A percentile compares a stretch with the other conserved stretches of the same genome.
Evolutionary conservation across 164 flowering plant species (phyloP).

Genomic region (Tinospora cordifolia): DNA sequence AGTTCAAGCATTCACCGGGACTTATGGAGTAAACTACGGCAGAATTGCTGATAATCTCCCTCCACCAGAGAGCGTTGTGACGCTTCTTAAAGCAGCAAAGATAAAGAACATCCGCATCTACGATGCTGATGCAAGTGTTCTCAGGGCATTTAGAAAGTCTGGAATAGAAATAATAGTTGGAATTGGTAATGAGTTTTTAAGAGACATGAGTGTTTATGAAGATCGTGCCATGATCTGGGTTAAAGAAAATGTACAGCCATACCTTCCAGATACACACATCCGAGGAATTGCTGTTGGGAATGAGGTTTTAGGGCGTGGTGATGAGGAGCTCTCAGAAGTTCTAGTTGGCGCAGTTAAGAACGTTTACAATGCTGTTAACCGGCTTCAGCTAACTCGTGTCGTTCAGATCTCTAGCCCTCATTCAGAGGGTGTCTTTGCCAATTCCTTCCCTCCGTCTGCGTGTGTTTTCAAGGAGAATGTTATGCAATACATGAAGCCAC

Average conservation of each 20-base stretch:
- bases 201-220: conserved; percentile 52
- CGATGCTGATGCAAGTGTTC: conserved; percentile 62
- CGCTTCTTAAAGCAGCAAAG: conserved; percentile 69
- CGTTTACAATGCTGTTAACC: conserved; percentile 45
- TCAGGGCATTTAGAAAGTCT: conserved; percentile 53
- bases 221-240: conserved; percentile 65
- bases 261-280: conserved; percentile 51
- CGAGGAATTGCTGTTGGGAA: conserved; percentile 80
- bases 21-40: conserved; percentile 83
- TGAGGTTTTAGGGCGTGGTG: conserved; percentile 55
- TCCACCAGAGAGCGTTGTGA: conserved; percentile 64
- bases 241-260: conserved; percentile 60
- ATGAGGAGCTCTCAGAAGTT: conserved; percentile 44
- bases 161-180: conserved; percentile 70
- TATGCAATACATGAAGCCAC: conserved; percentile 54
- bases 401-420: conserved; percentile 63
- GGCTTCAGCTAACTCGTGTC: conserved; percentile 26
- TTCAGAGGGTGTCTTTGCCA: conserved; percentile 63
- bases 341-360: conserved; percentile 61
- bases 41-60: conserved; percentile 74
- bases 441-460: conserved; percentile 69
- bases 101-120: conserved; percentile 75
- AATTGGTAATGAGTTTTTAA: conserved; percentile 52
- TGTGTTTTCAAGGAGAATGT: conserved; percentile 52
- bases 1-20: conserved; percentile 51